Conservation (phyloP, 225 moss, liverwort and hornwort species). For the Pleurozium schreberi region DNA sequence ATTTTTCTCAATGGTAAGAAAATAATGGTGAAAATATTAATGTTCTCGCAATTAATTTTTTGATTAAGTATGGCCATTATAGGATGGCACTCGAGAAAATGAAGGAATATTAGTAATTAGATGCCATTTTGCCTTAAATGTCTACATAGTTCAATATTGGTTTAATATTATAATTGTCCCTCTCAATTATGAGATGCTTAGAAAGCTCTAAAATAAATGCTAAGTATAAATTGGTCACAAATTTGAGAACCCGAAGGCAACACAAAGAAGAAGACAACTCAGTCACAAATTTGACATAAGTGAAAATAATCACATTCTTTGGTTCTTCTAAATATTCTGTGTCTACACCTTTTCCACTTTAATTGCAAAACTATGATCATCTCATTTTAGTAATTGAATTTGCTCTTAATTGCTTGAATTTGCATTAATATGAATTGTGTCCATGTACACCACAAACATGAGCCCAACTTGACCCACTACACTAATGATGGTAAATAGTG, state of each 20-base stretch:
- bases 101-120: neutral
- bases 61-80: neutral
- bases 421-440: neutral
- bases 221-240: no score
- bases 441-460: neutral
- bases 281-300: no score
- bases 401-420: neutral
- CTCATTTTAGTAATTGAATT: neutral
- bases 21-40: neutral
- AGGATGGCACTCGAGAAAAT: rapidly evolving
- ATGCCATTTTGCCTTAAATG: neutral
- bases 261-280: no score
- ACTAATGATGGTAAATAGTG: no score
- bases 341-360: rapidly evolving
- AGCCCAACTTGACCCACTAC: no score
- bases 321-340: neutral
- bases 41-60: neutral
- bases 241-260: no score
- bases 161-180: no score
- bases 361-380: neutral
- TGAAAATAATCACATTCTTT: neutral
- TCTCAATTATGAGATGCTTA: no score
- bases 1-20: neutral
- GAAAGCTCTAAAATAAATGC: no score
- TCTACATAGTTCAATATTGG: no score